Base-by-base conservation (phyloP, 768 basidiomycete genomes). In the Termitomyces sp. region DNA sequence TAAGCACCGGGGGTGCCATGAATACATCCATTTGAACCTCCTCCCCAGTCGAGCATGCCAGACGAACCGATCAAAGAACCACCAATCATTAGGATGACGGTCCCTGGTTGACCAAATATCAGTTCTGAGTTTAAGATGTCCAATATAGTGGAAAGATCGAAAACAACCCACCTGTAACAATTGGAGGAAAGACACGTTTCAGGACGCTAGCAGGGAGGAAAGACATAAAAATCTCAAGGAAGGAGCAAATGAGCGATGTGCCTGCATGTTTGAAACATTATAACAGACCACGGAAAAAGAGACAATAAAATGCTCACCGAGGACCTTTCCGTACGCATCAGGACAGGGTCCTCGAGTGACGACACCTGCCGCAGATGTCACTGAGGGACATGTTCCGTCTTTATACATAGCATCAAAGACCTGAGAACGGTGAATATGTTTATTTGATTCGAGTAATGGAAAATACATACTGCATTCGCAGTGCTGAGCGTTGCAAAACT, bases 1-100 rank as follows among this genome's bases (percentile, higher is more conserved):
- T 87, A 78, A 1, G 89, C 88, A 7, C 75, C 79, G 3, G 72
- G 71, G 1, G 88, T 89, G n/a, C 82, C 76, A 4, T 56, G 56
- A 44, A 76, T 70, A 65, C 91, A 94, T 55, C 78, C 78, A 57
- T 89, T 91, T 7, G 86, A 84, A 15, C 91, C 91, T 31, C 91
- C 91, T 40, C 86, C 91, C 91, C 91, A 94, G 68, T 91, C 84
- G 10, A 79, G 78, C 41, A 88, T 81, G 3, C 91, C 91, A 7
- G 86, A 88, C 1, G 75, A 70, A 38, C 89, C 90, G 48, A 94
- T 78, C 32, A 94, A 79, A 0, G 85, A 85, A 0, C 86, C 84
- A 3, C 91, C 90, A 54, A 93, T 91, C 76, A 91, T 73, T 23
- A 94, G 71, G 58, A 93, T 83, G 50, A 92, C 89, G 2, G 85